Base-by-base conservation (phyloP, 2,329 filamentous ascomycete species). In the Zalaria sp. region DNA sequence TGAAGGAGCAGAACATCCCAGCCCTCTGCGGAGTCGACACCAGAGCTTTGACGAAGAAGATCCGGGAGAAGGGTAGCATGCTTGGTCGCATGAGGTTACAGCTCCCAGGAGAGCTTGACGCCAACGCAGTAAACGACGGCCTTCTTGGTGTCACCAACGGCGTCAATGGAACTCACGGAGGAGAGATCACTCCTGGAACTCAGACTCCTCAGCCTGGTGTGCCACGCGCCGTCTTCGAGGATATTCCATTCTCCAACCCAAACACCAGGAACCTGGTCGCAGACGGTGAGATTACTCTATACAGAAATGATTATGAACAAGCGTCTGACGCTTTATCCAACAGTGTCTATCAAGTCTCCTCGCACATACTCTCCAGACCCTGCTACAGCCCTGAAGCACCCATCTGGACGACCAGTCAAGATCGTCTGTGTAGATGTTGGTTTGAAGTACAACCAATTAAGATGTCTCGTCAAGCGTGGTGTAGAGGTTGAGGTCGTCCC, bases 11-110 rank as follows among this genome's bases (percentile, higher is more conserved):
- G 64, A 84, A 80, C 46, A 74, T 98, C 42, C 91, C 91, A 34
- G 91, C 88, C 55, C 87, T 98, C 62, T 91, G 91, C 58, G 91
- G 87, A 44, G 81, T 98, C 46, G 91, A 98, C 66, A 98, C 91
- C 36, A 75, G 91, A 59, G 81, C 84, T 43, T 68, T 98, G 60
- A 98, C 91, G 40, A 95, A 96, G 73, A 82, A 81, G 58, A 94
- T 98, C 53, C 77, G 91, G 53, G 75, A 93, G 56, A 79, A 94
- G 63, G 91, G 91, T 58, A 94, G 87, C 69, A 94, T 96, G 86
- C 79, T 96, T 39, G 91, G 89, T 47, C 83, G 85, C 51, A 76
- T 98, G 73, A 72, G 91, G 49, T 73, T 88, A 44, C 75, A 87
- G 62, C 83, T 79, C 42, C 53, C 64, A 4, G 56, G 57, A 18